Conservation (phyloP, 139 green algal genomes). For the Volvox reticuliferus region DNA sequence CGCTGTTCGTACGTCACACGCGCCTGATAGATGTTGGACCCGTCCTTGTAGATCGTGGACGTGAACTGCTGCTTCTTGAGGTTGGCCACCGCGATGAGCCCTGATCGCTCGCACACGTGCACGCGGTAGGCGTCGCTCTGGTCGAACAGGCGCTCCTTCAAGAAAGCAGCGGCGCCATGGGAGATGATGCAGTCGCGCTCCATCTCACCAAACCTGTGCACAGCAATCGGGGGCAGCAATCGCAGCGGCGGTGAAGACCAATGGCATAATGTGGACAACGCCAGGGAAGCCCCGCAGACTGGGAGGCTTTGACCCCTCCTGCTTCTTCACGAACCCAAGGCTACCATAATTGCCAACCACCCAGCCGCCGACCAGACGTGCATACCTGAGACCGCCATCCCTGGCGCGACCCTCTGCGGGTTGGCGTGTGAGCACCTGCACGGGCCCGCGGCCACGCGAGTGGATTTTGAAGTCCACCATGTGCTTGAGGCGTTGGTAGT, state of each 20-base stretch:
- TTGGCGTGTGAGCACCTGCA: constrained; percentile 97
- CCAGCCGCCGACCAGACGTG: too few species aligned
- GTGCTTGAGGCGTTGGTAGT: constrained; percentile 99
- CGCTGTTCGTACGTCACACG: too few species aligned
- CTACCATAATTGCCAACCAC: too few species aligned
- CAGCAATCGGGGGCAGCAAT: background rate
- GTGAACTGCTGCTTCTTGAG: constrained; percentile 90
- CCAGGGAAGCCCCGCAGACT: too few species aligned
- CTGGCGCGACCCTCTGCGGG: constrained; percentile 95
- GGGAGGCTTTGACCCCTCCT: too few species aligned
- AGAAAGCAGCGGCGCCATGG: constrained; percentile 86
- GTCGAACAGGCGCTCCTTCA: constrained; percentile 95
- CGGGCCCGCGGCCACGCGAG: constrained; percentile 84
- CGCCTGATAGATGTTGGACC: constrained; percentile 51
- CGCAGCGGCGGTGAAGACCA: too few species aligned
- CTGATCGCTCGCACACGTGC: constrained; percentile 89
- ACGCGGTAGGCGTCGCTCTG: constrained; percentile 89
- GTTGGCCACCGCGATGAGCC: constrained; percentile 89
- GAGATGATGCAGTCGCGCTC: constrained; percentile 88
- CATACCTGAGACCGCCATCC: constrained; percentile 92
- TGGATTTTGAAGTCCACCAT: constrained; percentile 99
- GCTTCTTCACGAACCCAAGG: too few species aligned
- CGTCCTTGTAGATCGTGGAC: constrained; percentile 71
- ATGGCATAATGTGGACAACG: background rate
- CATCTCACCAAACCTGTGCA: constrained; percentile 45